Percentiles rank a stretch among this genome's conserved stretches.
Conservation (phyloP, 1,284 basidiomycete species). For the Melampsora americana region DNA sequence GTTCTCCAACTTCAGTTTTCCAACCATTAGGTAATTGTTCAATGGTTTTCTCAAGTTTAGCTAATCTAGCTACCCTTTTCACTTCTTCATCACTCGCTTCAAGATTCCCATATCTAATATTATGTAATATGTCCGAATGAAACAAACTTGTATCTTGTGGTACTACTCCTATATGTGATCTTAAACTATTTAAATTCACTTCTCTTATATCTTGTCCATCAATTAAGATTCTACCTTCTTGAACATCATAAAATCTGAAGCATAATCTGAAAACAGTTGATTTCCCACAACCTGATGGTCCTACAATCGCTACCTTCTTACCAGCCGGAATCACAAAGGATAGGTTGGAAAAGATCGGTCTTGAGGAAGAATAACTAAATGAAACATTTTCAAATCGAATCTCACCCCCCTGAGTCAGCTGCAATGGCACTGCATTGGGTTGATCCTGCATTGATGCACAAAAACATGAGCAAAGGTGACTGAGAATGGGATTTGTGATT, state of each 20-base stretch:
- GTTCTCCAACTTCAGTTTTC: conserved; percentile 37
- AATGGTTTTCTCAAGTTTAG: conserved; percentile 34
- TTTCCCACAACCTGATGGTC: conserved; percentile 44
- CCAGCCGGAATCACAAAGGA: conserved; percentile 43
- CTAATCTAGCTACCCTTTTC: conserved; percentile 25
- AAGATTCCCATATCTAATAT: conserved; percentile 40
- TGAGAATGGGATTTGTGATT: not conserved
- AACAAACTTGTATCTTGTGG: conserved; percentile 43
- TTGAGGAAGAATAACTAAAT: conserved; percentile 22
- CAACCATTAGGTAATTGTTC: conserved; percentile 29
- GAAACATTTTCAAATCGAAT: conserved; percentile 44
- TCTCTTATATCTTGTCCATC: conserved; percentile 43
- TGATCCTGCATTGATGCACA: conserved; percentile 11
- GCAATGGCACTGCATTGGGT: conserved; percentile 30
- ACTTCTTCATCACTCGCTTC: conserved; percentile 38
- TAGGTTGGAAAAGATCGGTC: conserved; percentile 33
- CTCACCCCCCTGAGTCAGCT: conserved; percentile 36
- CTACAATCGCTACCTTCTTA: conserved; percentile 43
- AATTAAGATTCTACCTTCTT: conserved; percentile 38
- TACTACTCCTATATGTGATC: conserved; percentile 41
- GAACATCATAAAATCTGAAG: conserved; percentile 43
- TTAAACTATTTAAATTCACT: conserved; percentile 28
- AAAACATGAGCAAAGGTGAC: not conserved
- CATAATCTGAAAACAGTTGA: conserved; percentile 43
- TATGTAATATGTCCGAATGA: conserved; percentile 38